These are phyloP conservation scores for Dothistroma septosporum DNA, from an alignment of 2,329 filamentous ascomycete species.

Conservation along the genomic window DNA sequence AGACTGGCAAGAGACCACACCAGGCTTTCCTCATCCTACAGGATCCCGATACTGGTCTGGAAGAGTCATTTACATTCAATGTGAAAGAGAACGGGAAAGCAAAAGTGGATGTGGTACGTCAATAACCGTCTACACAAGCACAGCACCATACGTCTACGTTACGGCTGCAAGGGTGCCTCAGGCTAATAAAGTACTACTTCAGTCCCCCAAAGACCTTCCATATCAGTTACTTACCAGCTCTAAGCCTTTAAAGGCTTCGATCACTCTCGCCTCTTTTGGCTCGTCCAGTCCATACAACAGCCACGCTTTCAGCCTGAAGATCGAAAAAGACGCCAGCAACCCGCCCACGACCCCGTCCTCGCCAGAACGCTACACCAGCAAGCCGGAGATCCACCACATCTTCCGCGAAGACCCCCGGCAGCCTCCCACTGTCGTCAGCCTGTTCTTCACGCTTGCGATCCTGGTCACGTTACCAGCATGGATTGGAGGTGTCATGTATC, in stretches of 20 bases:
- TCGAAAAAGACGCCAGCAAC: constrained; percentile 60
- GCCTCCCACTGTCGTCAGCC: constrained; percentile 73
- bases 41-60: constrained; percentile 70
- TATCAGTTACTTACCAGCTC: constrained; percentile 68
- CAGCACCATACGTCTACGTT: constrained; percentile 2
- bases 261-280: constrained; percentile 85
- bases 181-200: constrained; percentile 14
- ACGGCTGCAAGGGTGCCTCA: constrained; percentile 4
- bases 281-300: constrained; percentile 62
- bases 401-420: constrained; percentile 77
- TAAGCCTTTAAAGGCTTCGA: constrained; percentile 68
- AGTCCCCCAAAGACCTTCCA: constrained; percentile 89
- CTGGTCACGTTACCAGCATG: constrained; percentile 69
- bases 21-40: constrained; percentile 86
- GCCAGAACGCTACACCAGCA: constrained; percentile 77
- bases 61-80: constrained; percentile 78
- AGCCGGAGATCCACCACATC: constrained; percentile 81
- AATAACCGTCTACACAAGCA: not conserved
- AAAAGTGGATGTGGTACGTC: constrained; percentile 73
- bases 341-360: constrained; percentile 59
- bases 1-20: constrained; percentile 78
- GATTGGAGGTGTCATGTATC: constrained; percentile 66
- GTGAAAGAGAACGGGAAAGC: constrained; percentile 87
- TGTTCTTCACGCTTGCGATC: constrained; percentile 72
- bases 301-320: constrained; percentile 67